phyloP scores from a whole-genome alignment of 176 grass and related monocot species.

The Tillandsia leiboldiana region DNA sequence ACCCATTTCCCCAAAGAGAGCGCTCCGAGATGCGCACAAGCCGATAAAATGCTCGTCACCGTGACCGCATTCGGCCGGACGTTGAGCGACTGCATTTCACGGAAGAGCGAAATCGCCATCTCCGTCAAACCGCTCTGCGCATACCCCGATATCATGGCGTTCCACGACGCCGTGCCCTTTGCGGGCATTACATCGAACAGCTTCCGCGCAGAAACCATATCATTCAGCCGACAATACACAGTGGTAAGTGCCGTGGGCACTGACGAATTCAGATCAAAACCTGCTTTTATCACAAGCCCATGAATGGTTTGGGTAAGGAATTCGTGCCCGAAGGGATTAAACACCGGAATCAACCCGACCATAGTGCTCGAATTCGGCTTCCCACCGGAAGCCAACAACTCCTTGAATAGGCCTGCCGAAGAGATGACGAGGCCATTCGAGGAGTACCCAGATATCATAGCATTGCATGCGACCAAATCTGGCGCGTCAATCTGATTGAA shows the following conservation, averaged over 20 bases:
- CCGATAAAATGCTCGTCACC: constrained; percentile 19
- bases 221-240: constrained; percentile 19
- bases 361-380: constrained; percentile 19
- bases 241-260: constrained; percentile 22
- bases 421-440: constrained; percentile 3
- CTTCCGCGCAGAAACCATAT: constrained; percentile 16
- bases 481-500: constrained; percentile 3
- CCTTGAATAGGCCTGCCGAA: constrained; percentile 15
- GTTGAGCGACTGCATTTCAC: constrained; percentile 20
- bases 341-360: constrained; percentile 17
- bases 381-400: constrained; percentile 7
- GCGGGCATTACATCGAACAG: constrained; percentile 11
- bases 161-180: constrained; percentile 21
- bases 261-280: constrained; percentile 8
- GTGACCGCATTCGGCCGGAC: constrained; percentile 16
- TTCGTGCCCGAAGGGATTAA: constrained; percentile 21
- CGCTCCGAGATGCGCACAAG: constrained; percentile 21
- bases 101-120: constrained; percentile 18
- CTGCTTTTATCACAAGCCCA: constrained; percentile 11
- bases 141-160: constrained; percentile 29
- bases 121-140: constrained; percentile 23
- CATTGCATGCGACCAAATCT: constrained; percentile 17
- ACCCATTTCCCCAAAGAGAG: constrained; percentile 22
- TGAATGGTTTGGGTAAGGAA: constrained; percentile 7
- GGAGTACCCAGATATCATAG: constrained; percentile 24